phyloP scores from a whole-genome alignment of 169 alveolate genomes.

The Cryptosporidium sp. region DNA sequence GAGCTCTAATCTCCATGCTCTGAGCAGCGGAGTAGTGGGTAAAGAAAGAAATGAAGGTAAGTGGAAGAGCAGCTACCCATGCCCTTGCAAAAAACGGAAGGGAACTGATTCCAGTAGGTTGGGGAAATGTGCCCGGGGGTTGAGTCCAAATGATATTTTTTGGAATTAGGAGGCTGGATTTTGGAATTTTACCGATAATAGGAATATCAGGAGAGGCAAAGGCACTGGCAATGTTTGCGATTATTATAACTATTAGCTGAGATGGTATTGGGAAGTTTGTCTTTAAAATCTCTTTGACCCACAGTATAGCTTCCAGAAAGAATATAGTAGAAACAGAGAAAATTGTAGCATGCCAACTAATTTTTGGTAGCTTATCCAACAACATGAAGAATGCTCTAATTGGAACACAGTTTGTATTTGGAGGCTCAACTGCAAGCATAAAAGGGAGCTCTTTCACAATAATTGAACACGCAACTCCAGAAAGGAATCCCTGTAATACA shows the following conservation, averaged over 20 bases:
- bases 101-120: neutral
- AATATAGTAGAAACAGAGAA: conserved; percentile 44
- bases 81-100: conserved; percentile 50
- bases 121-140: neutral
- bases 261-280: conserved; percentile 65
- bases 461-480: conserved; percentile 64
- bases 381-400: conserved; percentile 21
- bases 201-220: conserved; percentile 51
- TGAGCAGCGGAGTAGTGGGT: conserved; percentile 63
- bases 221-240: conserved; percentile 50
- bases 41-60: conserved; percentile 56
- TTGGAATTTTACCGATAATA: conserved; percentile 28
- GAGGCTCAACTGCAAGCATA: conserved; percentile 60
- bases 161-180: conserved; percentile 15
- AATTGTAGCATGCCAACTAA: conserved; percentile 44
- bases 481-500: conserved; percentile 52
- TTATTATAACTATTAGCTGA: conserved; percentile 34
- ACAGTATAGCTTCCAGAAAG: conserved; percentile 22
- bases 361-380: neutral
- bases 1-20: conserved; percentile 34
- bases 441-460: conserved; percentile 60
- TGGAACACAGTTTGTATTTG: conserved; percentile 41
- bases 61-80: conserved; percentile 61
- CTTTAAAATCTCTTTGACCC: conserved; percentile 22
- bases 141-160: conserved; percentile 38